Evolutionary conservation across 1,284 basidiomycete genomes (phyloP).

Genomic region (Ustilago trichophora): DNA sequence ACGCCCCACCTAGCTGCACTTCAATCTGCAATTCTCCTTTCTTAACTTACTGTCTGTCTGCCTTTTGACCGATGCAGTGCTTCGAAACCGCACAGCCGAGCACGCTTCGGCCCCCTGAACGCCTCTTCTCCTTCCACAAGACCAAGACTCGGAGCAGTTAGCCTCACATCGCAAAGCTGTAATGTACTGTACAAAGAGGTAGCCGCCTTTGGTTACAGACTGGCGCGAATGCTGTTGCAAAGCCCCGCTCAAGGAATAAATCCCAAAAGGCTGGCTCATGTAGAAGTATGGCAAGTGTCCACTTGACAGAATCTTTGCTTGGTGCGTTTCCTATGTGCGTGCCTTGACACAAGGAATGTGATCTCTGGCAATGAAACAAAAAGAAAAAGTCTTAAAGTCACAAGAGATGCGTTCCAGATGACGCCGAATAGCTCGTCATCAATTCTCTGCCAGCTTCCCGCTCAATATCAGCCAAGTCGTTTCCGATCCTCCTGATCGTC

Average conservation of each 20-base stretch:
- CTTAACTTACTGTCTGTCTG: not conserved
- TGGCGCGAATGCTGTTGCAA: too few relatives aligned
- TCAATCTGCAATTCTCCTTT: not conserved
- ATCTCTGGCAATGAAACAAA: not conserved
- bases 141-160: too few relatives aligned
- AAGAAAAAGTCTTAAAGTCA: not conserved
- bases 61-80: constrained; percentile 1
- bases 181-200: too few relatives aligned
- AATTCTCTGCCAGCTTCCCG: not conserved
- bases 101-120: not conserved
- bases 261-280: too few relatives aligned
- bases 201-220: too few relatives aligned
- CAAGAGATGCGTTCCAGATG: constrained; percentile 1
- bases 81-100: not conserved
- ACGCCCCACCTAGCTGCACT: not conserved
- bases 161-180: too few relatives aligned
- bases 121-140: not conserved
- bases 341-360: constrained; percentile 10
- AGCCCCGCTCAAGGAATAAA: too few relatives aligned
- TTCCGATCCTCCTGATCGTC: not conserved
- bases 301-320: not conserved
- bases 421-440: constrained; percentile 9
- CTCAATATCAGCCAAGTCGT: not conserved
- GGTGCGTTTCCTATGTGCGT: too few relatives aligned
- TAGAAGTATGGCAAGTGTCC: too few relatives aligned